Evolutionary conservation across 805 yeast genomes (phyloP), one percentile per base, ranked within the genome.

Genomic region (Komagataella phaffii): DNA sequence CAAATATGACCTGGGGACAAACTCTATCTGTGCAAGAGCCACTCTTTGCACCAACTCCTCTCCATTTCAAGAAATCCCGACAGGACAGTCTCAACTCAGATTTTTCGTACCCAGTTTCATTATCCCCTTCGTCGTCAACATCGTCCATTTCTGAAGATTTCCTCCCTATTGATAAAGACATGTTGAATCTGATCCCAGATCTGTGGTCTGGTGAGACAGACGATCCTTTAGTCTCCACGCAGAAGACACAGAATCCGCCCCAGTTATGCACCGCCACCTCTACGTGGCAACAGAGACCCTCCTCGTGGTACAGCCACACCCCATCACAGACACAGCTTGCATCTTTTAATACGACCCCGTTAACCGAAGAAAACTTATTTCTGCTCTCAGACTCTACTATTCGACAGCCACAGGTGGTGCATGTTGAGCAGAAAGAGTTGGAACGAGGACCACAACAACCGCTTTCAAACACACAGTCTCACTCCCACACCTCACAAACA

Each of bases 351-450:
- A 12, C 46, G 8, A 45, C 36, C 14, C 65, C 63, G 6, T 57
- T 71, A 51, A 68, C 75, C 6, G 74, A 70, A 53, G 72, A 68
- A 52, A 68, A 73, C 53, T 58, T 71, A 49, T 57, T 59, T 43
- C 52, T 61, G 45, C 52, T 68, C 50, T 51, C 64, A 57, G 56
- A 50, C 40, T 18, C 51, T 10, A 49, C 54, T 52, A 44, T 53
- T 24, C 14, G 45, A 24, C n/a, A 23, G 21, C 19, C 18, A 24
- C 49, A 17, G 46, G 19, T 19, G 21, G 46, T n/a, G 4, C 48
- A 14, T 21, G 23, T 46, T 24, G 23, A 21, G 48, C 24, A 18
- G 24, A 53, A 51, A 46, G 58, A 56, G 23, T 57, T 51, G 48
- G 54, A 48, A 40, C 55, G 44, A 23, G 54, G 51, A 21, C 48